Conservation (phyloP, 352 stramenopile genomes). For the Globisporangium orthogonon region DNA sequence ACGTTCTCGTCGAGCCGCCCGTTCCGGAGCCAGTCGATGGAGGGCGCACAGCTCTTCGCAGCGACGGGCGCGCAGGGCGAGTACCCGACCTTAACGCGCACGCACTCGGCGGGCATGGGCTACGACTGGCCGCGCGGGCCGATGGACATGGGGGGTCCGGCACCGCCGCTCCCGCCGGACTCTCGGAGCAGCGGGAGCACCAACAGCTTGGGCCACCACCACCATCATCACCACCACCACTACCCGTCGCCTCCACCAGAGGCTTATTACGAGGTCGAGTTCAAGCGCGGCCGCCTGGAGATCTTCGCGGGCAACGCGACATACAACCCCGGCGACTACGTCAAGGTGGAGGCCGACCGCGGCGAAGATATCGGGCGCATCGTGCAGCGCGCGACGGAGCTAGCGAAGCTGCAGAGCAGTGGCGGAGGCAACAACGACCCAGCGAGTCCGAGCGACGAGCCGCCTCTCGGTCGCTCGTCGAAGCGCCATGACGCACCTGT, state of each 20-base stretch:
- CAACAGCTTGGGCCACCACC: slow-evolving; percentile 2
- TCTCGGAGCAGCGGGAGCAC: slow-evolving; percentile 7
- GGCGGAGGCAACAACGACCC: slow-evolving; percentile 17
- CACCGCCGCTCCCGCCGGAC: slow-evolving; percentile 65
- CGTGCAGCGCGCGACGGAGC: slow-evolving; percentile 81
- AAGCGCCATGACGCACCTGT: slow-evolving; percentile 68
- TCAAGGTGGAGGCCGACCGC: slow-evolving; percentile 96
- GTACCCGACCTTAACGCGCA: slow-evolving; percentile 53
- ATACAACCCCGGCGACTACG: slow-evolving; percentile 91
- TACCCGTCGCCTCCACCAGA: slow-evolving; percentile 61
- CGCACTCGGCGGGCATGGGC: slow-evolving; percentile 45
- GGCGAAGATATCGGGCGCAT: slow-evolving; percentile 95
- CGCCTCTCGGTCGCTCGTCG: slow-evolving; percentile 20
- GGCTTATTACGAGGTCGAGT: slow-evolving; percentile 93
- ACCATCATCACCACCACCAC: slow-evolving; percentile 12
- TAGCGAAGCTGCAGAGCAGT: slow-evolving; percentile 60
- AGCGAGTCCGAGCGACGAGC: slow-evolving; percentile 26
- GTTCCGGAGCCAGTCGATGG: slow-evolving; percentile 71
- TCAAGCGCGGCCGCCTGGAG: slow-evolving; percentile 91
- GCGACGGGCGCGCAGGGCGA: slow-evolving; percentile 28
- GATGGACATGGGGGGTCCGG: slow-evolving; percentile 22
- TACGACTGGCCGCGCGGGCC: slow-evolving; percentile 62
- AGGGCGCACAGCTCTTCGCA: slow-evolving; percentile 57
- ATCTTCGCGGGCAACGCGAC: slow-evolving; percentile 86
- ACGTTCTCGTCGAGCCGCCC: slow-evolving; percentile 44